Evolutionary conservation across 1,139 yeast species (phyloP).

Genomic region (Taphrina communis): DNA sequence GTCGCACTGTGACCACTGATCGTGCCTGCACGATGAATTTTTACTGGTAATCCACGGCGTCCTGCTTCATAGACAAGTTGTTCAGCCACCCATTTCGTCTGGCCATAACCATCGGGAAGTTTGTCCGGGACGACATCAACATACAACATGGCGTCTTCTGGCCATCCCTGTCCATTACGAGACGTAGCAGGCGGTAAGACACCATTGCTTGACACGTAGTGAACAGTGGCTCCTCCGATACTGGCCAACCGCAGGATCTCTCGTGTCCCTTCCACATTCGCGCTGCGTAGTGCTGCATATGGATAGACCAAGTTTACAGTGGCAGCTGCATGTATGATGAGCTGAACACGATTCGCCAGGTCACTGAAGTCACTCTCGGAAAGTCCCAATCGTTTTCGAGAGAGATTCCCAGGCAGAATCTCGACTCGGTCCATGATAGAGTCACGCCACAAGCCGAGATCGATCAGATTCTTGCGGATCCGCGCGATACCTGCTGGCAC

Average conservation of each 20-base stretch:
- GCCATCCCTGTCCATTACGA: constrained; percentile 32
- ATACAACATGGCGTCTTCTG: constrained; percentile 72
- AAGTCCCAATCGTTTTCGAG: constrained; percentile 73
- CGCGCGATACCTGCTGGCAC: constrained; percentile 66
- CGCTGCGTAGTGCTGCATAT: constrained; percentile 83
- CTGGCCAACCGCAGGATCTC: constrained; percentile 80
- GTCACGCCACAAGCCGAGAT: constrained; percentile 86
- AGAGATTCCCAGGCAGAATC: constrained; percentile 81
- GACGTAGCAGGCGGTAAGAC: constrained; percentile 55
- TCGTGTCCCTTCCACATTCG: constrained; percentile 86
- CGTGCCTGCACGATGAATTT: constrained; percentile 92
- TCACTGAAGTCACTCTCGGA: constrained; percentile 62
- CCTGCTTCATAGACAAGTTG: constrained; percentile 87
- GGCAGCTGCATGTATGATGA: constrained; percentile 93
- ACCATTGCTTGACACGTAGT: constrained; percentile 96
- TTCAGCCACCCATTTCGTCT: constrained; percentile 97
- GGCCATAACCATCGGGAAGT: constrained; percentile 86
- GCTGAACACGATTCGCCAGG: constrained; percentile 70
- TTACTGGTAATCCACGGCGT: constrained; percentile 75
- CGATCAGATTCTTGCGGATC: constrained; percentile 71
- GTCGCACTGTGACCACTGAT: constrained; percentile 83
- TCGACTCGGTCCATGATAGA: constrained; percentile 64
- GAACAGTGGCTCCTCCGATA: constrained; percentile 76
- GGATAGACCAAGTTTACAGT: constrained; percentile 98
- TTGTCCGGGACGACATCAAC: constrained; percentile 69